phyloP scores from a whole-genome alignment of 2,329 filamentous ascomycete species.

The Stemphylium vesicarium region DNA sequence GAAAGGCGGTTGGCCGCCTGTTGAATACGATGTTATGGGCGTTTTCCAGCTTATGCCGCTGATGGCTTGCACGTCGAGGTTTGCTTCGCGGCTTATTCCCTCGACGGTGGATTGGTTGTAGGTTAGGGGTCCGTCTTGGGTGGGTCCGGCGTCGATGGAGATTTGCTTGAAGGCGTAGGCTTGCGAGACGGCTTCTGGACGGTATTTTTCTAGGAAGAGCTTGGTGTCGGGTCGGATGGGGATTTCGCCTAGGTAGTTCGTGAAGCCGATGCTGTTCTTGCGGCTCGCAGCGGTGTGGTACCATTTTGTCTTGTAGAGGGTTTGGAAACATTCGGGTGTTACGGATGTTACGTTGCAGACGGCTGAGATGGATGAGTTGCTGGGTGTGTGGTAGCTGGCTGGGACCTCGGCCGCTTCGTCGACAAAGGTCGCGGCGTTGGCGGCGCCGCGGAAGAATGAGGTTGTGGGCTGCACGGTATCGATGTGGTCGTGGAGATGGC shows the following conservation, averaged over 20 bases:
- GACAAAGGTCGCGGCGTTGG: conserved; percentile 34
- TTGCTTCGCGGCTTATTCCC: conserved; percentile 61
- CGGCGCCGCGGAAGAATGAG: conserved; percentile 56
- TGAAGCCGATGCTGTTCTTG: conserved; percentile 56
- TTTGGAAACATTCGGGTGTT: conserved; percentile 61
- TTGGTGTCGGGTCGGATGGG: conserved; percentile 63
- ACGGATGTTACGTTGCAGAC: conserved; percentile 60
- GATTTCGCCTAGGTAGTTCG: conserved; percentile 58
- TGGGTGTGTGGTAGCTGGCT: conserved; percentile 34
- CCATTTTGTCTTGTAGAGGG: conserved; percentile 61
- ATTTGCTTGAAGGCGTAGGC: conserved; percentile 64
- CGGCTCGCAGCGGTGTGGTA: conserved; percentile 56
- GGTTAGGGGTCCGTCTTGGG: conserved; percentile 52
- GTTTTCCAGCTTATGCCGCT: conserved; percentile 62
- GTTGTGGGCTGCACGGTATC: conserved; percentile 67
- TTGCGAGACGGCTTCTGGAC: conserved; percentile 55
- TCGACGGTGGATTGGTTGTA: conserved; percentile 31
- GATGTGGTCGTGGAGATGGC: conserved; percentile 63
- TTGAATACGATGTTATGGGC: conserved; percentile 64
- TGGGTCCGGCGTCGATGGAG: conserved; percentile 63
- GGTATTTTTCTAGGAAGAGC: conserved; percentile 62
- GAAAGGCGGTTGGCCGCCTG: conserved; percentile 63
- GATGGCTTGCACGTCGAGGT: conserved; percentile 69
- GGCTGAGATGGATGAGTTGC: conserved; percentile 42
- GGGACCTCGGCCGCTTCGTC: conserved; percentile 31